A percentile compares a stretch with the other conserved stretches of the same genome.
phyloP scores from a whole-genome alignment of 1,284 basidiomycete genomes.

The Fomitopsis schrenkii region DNA sequence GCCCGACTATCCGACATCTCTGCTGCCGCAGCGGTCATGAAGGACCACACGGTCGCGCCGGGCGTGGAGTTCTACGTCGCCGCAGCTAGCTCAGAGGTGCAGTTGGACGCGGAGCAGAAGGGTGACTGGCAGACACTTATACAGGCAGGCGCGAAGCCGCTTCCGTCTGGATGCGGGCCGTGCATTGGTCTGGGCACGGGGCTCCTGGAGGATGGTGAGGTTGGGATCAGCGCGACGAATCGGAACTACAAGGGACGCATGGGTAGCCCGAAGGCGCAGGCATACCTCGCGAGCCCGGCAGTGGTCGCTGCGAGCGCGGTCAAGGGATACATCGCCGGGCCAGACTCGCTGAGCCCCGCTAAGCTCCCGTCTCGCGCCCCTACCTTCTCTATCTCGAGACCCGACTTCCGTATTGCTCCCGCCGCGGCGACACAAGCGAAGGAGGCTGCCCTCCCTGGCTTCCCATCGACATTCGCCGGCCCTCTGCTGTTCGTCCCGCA shows the following conservation, averaged over 20 bases:
- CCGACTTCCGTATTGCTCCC: conserved; percentile 25
- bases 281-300: conserved; percentile 94
- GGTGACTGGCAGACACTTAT: conserved; percentile 91
- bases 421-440: conserved; percentile 26
- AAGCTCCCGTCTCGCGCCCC: conserved; percentile 53
- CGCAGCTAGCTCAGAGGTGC: conserved; percentile 89
- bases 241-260: conserved; percentile 99
- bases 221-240: conserved; percentile 97
- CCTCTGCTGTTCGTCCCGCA: conserved; percentile 90
- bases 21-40: conserved; percentile 86
- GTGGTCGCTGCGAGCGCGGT: conserved; percentile 96
- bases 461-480: conserved; percentile 84
- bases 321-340: conserved; percentile 88
- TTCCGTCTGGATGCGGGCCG: conserved; percentile 96
- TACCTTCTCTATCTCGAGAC: conserved; percentile 52
- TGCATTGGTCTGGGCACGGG: conserved; percentile 97
- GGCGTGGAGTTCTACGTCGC: conserved; percentile 98
- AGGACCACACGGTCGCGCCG: conserved; percentile 80
- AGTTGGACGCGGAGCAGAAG: conserved; percentile 80
- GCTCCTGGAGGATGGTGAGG: conserved; percentile 89
- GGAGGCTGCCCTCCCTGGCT: conserved; percentile 71
- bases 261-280: conserved; percentile 93
- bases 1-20: conserved; percentile 94
- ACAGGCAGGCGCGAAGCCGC: conserved; percentile 84
- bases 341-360: conserved; percentile 61